Percentiles rank a stretch among this genome's conserved stretches.
Conservation (phyloP, 73 alveolate genomes). For the Tetrahymena borealis region DNA sequence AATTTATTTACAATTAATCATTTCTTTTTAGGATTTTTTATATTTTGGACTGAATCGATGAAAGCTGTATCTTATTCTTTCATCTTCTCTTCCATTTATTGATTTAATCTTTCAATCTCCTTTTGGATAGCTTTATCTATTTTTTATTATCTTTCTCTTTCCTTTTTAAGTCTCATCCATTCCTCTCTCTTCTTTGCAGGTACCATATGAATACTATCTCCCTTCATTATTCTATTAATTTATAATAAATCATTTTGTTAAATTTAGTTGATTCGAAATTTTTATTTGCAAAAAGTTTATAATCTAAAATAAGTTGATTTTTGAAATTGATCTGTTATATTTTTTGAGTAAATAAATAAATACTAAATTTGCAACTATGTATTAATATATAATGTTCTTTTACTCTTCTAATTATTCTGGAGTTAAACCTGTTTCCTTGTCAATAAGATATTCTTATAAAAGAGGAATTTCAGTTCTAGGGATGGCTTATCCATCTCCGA, state of each 20-base stretch:
- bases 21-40: neutral
- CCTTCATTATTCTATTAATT: neutral
- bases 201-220: neutral
- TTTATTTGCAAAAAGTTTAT: neutral
- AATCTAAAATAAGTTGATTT: neutral
- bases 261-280: no score
- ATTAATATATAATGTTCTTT: no score
- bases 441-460: neutral
- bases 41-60: neutral
- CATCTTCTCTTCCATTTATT: neutral
- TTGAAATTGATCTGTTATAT: neutral
- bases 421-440: neutral
- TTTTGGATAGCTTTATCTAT: neutral
- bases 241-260: neutral
- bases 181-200: neutral
- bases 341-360: neutral
- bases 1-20: neutral
- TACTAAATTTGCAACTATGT: no score
- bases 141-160: neutral
- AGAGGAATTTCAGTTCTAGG: neutral
- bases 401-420: neutral
- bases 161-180: neutral
- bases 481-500: neutral
- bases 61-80: neutral
- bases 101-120: neutral